Percentiles rank a stretch among this genome's conserved stretches.
These are phyloP conservation scores for Raddia guianensis DNA, from an alignment of 176 grass and related monocot species.

Conservation along the genomic window DNA sequence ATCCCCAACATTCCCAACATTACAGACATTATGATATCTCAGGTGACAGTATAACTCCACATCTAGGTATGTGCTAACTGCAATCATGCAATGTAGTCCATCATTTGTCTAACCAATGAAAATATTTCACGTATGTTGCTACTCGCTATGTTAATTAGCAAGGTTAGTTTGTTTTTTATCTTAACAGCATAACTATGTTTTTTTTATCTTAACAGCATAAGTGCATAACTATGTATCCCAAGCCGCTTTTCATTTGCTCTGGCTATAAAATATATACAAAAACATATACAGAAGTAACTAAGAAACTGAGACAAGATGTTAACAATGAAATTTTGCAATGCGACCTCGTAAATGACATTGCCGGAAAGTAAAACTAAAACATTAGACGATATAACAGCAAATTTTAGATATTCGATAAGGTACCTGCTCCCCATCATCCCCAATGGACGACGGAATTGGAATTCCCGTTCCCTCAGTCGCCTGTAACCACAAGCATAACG, in stretches of 20 bases:
- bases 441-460: constrained; percentile 52
- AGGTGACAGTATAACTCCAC: not conserved
- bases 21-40: not conserved
- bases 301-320: not conserved
- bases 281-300: not conserved
- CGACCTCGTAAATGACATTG: not conserved
- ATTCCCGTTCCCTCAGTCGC: constrained; percentile 41
- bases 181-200: not conserved
- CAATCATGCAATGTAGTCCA: not conserved
- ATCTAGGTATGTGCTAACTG: not conserved
- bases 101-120: not conserved
- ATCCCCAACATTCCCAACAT: not conserved
- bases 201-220: not conserved
- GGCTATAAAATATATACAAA: not conserved
- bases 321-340: not conserved
- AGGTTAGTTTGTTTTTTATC: not conserved
- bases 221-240: not conserved
- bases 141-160: constrained; percentile 3
- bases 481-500: constrained; percentile 31
- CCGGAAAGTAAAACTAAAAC: not conserved
- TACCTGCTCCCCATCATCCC: constrained; percentile 63
- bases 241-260: not conserved
- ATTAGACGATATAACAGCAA: constrained; percentile 1
- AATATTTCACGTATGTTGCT: not conserved
- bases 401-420: constrained; percentile 15